phyloP scores from a whole-genome alignment of 148 eudicot species.

The Spergularia bocconei region DNA sequence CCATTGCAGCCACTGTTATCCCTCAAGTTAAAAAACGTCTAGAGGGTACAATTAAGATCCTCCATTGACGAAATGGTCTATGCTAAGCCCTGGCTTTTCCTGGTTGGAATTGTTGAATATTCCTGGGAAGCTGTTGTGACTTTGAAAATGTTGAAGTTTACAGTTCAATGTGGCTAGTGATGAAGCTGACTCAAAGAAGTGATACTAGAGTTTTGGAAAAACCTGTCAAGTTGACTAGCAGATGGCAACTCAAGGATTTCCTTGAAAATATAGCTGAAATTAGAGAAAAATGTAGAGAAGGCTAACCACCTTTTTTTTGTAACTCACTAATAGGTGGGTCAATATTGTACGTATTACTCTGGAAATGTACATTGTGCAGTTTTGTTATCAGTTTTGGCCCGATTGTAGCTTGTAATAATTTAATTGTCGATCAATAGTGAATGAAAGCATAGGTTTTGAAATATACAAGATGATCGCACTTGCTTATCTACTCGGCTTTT shows the following conservation, averaged over 20 bases:
- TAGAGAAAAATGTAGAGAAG: slow-evolving; percentile 31
- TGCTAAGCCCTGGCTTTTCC: slow-evolving; percentile 18
- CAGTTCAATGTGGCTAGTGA: slow-evolving; percentile 11
- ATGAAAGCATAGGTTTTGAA: not conserved
- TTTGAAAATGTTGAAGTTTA: slow-evolving; percentile 1
- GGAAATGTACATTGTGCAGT: slow-evolving; percentile 58
- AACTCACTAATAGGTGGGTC: slow-evolving; percentile 9
- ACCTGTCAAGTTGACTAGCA: slow-evolving; percentile 19
- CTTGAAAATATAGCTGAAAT: slow-evolving; percentile 38
- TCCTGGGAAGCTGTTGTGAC: slow-evolving; percentile 25
- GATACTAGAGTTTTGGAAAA: slow-evolving; percentile 16
- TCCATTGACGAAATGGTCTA: slow-evolving; percentile 21
- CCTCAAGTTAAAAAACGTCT: slow-evolving; percentile 30
- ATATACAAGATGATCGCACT: not conserved
- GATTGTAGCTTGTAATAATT: slow-evolving; percentile 22
- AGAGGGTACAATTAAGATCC: slow-evolving; percentile 28
- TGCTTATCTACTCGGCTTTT: not conserved
- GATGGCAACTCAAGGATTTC: slow-evolving; percentile 33
- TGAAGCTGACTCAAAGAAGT: slow-evolving; percentile 19
- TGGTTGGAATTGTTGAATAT: slow-evolving; percentile 20
- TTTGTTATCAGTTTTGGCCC: slow-evolving; percentile 42
- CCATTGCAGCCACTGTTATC: slow-evolving; percentile 27
- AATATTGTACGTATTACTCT: slow-evolving; percentile 25
- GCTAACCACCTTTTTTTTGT: slow-evolving; percentile 20
- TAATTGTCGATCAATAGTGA: slow-evolving; percentile 11